Evolutionary conservation across 2,329 filamentous ascomycete genomes (phyloP).

Genomic region (Neopestalotiopsis sp.): DNA sequence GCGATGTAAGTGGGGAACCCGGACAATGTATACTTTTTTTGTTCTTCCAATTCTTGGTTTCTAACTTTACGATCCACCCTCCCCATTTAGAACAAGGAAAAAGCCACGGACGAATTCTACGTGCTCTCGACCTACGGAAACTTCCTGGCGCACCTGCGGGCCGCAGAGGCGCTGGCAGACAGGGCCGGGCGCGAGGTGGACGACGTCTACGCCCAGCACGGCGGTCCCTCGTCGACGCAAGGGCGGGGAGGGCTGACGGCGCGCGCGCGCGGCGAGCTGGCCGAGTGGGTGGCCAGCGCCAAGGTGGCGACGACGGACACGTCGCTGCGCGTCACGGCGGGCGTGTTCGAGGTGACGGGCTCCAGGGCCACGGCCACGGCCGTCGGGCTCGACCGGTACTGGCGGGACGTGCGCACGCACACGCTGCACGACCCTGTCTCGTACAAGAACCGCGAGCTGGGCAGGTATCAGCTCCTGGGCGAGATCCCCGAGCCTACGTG

Average conservation of each 20-base stretch:
- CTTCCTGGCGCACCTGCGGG: constrained; percentile 66
- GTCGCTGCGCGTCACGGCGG: constrained; percentile 60
- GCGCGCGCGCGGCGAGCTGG: constrained; percentile 61
- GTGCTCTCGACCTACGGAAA: constrained; percentile 70
- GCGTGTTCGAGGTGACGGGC: constrained; percentile 69
- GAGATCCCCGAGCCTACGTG: constrained; percentile 9
- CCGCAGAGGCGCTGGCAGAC: constrained; percentile 64
- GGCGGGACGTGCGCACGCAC: constrained; percentile 71
- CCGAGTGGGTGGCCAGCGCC: constrained; percentile 66
- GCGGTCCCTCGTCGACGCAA: constrained; percentile 27
- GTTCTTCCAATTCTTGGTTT: background rate
- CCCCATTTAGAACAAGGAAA: constrained; percentile 52
- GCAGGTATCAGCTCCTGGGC: constrained; percentile 46
- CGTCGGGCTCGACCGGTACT: constrained; percentile 68
- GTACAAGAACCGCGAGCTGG: constrained; percentile 70
- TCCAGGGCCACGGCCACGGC: constrained; percentile 62
- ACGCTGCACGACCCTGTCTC: constrained; percentile 71
- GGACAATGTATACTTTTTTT: background rate
- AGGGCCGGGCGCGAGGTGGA: constrained; percentile 56
- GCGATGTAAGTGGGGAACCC: constrained; percentile 50
- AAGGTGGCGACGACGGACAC: constrained; percentile 69
- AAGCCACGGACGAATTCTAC: constrained; percentile 66
- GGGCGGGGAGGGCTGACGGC: constrained; percentile 51
- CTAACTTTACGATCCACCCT: background rate
- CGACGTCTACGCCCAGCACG: constrained; percentile 50